Evolutionary conservation across 768 basidiomycete genomes (phyloP).

Genomic region (Boletellus emodensis): DNA sequence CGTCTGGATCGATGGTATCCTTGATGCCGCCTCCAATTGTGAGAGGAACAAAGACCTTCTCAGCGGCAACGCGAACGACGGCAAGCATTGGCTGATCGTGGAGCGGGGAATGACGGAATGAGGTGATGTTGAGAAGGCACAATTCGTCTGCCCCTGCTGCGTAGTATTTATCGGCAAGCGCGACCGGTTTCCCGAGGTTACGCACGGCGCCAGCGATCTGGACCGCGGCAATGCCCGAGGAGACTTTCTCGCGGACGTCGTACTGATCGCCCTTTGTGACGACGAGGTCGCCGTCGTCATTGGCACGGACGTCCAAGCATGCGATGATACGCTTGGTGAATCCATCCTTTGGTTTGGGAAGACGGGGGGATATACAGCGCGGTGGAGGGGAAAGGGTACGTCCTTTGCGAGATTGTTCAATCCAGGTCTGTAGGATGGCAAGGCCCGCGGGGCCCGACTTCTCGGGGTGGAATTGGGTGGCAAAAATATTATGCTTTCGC

Average conservation of each 20-base stretch:
- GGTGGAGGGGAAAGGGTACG: constrained; percentile 33
- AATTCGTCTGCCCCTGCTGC: constrained; percentile 90
- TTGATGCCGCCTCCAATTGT: constrained; percentile 99
- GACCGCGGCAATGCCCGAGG: constrained; percentile 30
- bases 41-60: constrained; percentile 91
- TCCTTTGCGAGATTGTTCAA: constrained; percentile 49
- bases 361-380: constrained; percentile 28
- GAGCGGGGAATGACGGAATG: constrained; percentile 94
- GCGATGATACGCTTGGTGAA: constrained; percentile 95
- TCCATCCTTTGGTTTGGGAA: constrained; percentile 49
- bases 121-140: constrained; percentile 98
- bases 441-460: constrained; percentile 92
- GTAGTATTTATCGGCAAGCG: constrained; percentile 85
- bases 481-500: constrained; percentile 81
- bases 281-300: constrained; percentile 94
- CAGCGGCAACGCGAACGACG: constrained; percentile 85
- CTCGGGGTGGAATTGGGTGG: constrained; percentile 96
- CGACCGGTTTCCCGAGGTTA: constrained; percentile 96
- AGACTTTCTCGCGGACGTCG: constrained; percentile 83
- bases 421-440: constrained; percentile 74
- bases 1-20: constrained; percentile 93
- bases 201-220: constrained; percentile 74
- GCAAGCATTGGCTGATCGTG: constrained; percentile 98
- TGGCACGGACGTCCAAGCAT: constrained; percentile 95
- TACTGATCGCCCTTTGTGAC: constrained; percentile 99